Conservation (phyloP, 1,139 yeast species). For the Debaryomyces sp. region DNA sequence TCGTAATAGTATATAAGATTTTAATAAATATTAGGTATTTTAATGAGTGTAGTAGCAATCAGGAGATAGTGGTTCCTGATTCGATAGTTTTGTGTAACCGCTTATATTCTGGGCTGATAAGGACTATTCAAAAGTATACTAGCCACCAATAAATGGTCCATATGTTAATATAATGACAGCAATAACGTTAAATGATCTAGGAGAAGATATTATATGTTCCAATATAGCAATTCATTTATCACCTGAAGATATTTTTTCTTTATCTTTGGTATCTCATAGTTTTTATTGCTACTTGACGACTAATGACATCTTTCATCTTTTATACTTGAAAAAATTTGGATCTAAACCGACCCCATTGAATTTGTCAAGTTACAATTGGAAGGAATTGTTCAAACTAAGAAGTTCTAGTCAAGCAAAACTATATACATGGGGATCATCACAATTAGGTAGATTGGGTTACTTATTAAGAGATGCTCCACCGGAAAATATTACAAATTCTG, state of each 20-base stretch:
- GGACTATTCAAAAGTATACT: not conserved
- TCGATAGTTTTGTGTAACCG: not conserved
- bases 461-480: constrained; percentile 30
- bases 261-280: constrained; percentile 48
- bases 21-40: not conserved
- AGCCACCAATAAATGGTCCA: not conserved
- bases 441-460: constrained; percentile 62
- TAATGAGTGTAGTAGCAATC: not conserved
- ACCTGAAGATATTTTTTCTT: constrained; percentile 47
- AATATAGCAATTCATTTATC: constrained; percentile 41
- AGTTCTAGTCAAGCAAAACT: constrained; percentile 41
- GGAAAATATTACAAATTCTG: constrained; percentile 27
- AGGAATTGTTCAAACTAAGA: constrained; percentile 48
- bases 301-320: constrained; percentile 38
- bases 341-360: constrained; percentile 44
- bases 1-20: constrained; percentile 3
- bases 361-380: constrained; percentile 49
- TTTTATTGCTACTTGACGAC: constrained; percentile 27
- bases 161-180: not conserved
- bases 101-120: not conserved
- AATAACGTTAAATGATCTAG: constrained; percentile 27
- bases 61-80: not conserved
- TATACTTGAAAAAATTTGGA: constrained; percentile 55
- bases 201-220: constrained; percentile 44
- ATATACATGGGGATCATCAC: constrained; percentile 66